phyloP scores from a whole-genome alignment of 129 eudicot genomes.

The Flaveria robusta region DNA sequence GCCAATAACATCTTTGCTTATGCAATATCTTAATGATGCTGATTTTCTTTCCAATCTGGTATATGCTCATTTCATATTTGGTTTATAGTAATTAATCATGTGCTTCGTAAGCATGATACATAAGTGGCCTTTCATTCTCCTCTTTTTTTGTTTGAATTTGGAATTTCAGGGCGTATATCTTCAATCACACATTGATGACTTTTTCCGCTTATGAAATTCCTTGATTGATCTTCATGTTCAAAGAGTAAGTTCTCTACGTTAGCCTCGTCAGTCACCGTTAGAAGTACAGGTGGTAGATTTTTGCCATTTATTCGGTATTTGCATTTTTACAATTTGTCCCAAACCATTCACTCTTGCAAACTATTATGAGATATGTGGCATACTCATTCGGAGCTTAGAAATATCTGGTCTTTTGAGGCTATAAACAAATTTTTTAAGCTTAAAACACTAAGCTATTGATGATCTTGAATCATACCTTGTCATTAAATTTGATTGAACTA shows the following conservation, averaged over 20 bases:
- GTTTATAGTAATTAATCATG: constrained; percentile 11
- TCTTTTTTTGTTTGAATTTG: neutral
- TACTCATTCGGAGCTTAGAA: neutral
- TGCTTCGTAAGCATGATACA: constrained; percentile 10
- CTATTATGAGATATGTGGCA: constrained; percentile 2
- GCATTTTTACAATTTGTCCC: neutral
- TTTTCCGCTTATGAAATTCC: constrained; percentile 41
- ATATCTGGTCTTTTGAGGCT: neutral
- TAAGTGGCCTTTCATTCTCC: constrained; percentile 2
- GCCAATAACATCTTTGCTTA: constrained; percentile 75
- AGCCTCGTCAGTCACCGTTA: neutral
- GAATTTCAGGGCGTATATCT: constrained; percentile 33
- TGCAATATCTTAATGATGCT: constrained; percentile 59
- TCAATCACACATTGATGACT: constrained; percentile 36
- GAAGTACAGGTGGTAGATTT: constrained; percentile 3
- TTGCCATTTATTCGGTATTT: neutral
- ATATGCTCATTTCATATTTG: constrained; percentile 15
- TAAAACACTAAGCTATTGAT: neutral
- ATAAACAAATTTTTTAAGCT: neutral
- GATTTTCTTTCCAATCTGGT: constrained; percentile 44
- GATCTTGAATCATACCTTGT: constrained; percentile 17
- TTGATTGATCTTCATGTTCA: constrained; percentile 41
- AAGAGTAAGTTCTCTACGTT: constrained; percentile 43
- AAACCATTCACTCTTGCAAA: constrained; percentile 8
- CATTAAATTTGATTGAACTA: constrained; percentile 4